Conservation (phyloP, 495 filamentous ascomycete species). For the Daldinia childiae region DNA sequence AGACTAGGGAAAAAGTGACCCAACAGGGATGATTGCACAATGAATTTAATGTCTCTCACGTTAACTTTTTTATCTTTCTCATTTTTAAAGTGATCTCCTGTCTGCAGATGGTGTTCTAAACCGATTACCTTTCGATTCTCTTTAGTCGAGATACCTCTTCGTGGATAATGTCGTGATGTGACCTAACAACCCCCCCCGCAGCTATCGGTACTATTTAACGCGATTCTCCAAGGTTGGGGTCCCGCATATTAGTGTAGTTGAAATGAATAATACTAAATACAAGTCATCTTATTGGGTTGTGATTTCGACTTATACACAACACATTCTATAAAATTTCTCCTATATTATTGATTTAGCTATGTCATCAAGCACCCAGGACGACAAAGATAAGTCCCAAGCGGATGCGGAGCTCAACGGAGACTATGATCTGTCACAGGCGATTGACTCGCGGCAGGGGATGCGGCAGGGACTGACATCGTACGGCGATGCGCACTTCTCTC, state of each 20-base stretch:
- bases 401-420: conserved; percentile 45
- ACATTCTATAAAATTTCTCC: neutral
- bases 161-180: neutral
- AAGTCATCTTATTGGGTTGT: neutral
- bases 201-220: neutral
- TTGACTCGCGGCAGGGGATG: conserved; percentile 60
- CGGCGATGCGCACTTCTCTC: conserved; percentile 73
- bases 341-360: neutral
- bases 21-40: conserved; percentile 38
- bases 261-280: neutral
- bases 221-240: neutral
- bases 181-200: neutral
- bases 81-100: neutral
- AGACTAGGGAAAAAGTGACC: conserved; percentile 54
- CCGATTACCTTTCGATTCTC: neutral
- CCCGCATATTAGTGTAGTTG: neutral
- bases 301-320: neutral
- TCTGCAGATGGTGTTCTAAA: neutral
- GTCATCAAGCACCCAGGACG: neutral
- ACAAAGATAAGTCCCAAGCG: neutral
- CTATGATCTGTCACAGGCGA: conserved; percentile 63
- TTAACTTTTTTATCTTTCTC: neutral
- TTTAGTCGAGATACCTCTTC: neutral
- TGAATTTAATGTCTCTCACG: conserved; percentile 40
- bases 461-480: conserved; percentile 71